phyloP scores from a whole-genome alignment of 495 filamentous ascomycete genomes.

The Aspergillus leporis region DNA sequence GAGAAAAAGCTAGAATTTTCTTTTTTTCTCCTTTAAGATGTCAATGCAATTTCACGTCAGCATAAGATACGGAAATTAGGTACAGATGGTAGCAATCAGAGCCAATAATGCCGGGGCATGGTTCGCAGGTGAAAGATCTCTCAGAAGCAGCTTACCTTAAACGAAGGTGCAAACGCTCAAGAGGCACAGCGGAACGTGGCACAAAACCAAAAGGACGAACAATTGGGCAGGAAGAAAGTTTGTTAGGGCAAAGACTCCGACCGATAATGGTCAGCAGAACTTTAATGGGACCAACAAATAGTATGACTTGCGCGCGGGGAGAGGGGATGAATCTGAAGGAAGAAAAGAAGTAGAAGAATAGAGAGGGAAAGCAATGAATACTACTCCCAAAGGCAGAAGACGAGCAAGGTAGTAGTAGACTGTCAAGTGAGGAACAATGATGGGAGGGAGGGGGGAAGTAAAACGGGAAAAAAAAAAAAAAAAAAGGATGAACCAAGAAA shows the following conservation, averaged over 20 bases:
- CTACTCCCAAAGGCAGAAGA: background rate
- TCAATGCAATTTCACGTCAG: slow-evolving; percentile 11
- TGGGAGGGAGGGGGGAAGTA: background rate
- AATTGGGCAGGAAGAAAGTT: slow-evolving; percentile 24
- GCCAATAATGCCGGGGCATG: slow-evolving; percentile 16
- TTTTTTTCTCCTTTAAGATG: background rate
- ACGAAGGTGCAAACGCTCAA: slow-evolving; percentile 25
- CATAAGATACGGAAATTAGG: slow-evolving; percentile 13
- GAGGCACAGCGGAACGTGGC: slow-evolving; percentile 32
- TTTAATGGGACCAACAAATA: slow-evolving; percentile 16
- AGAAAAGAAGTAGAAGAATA: background rate
- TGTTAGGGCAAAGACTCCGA: slow-evolving; percentile 25
- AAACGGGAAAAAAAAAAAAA: slow-evolving; percentile 6
- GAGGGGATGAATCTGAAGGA: background rate
- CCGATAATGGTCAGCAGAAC: slow-evolving; percentile 17
- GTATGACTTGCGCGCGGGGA: slow-evolving; percentile 13
- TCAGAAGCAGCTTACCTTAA: slow-evolving; percentile 24
- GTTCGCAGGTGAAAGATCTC: slow-evolving; percentile 21
- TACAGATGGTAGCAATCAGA: slow-evolving; percentile 4
- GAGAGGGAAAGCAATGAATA: background rate
- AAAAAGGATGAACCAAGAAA: background rate
- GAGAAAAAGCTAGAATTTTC: slow-evolving; percentile 9
- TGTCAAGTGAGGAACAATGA: background rate
- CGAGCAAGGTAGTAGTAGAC: background rate
- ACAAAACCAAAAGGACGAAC: slow-evolving; percentile 27